Evolutionary conservation across 2,329 filamentous ascomycete genomes (phyloP), one percentile per base, ranked within the genome.

Genomic region (Diatrype stigma): DNA sequence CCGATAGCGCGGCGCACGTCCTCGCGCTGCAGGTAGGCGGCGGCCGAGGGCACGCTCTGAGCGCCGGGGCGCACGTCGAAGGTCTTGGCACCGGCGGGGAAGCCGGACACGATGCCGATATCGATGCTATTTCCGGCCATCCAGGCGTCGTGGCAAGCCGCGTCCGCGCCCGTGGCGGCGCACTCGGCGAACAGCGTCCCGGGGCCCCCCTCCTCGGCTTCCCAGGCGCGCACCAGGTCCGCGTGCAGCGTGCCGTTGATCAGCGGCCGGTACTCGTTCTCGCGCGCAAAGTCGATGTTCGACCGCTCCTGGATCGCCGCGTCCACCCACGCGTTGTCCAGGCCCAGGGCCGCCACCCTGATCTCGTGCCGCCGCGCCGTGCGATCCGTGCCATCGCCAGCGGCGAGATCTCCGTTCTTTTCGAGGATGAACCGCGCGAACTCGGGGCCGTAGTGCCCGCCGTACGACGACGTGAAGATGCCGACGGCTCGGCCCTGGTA

Each of bases 401-500:
- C 66, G 14, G 73, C 70, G 54, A 10, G 6, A 6, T 30, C 26
- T 10, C 10, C 26, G 26, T 85, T 85, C 60, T 84, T 77, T n/a
- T 74, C 64, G 51, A 81, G 67, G 58, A 85, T 79, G 59, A 80
- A 80, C 10, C 71, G 67, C 16, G 75, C 73, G 53, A 82, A 82
- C 22, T 75, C 76, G 1, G 81, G 81, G 1, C 78, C 79, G 57
- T 80, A 83, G 51, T 79, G 75, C n/a, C 80, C 80, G 23, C 80
- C 81, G 53, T 84, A 84, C 0, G 74, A 78, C 55, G 77, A 72
- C 5, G 77, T 74, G 37, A 76, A 80, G 49, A 84, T 70, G 3
- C 76, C 74, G 51, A 82, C 77, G 52, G 84, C 77, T 42, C 78
- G 76, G 3, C 77, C 77, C 62, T 79, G 75, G 60, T 87, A 86